phyloP scores from a whole-genome alignment of 2,329 filamentous ascomycete genomes.

The Xylaria digitata region DNA sequence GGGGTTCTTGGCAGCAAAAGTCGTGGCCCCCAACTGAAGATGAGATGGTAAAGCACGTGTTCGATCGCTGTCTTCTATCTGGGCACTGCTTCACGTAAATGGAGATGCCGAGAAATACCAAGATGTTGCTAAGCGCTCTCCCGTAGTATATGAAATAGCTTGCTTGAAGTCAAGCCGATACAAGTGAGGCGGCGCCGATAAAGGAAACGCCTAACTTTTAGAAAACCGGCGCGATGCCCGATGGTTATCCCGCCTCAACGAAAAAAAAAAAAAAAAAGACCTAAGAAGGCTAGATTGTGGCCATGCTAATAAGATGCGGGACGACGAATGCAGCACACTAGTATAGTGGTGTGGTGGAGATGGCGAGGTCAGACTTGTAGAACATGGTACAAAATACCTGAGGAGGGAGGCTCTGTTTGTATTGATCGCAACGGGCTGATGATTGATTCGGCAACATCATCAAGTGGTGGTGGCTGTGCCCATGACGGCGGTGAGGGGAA shows the following conservation, averaged over 20 bases:
- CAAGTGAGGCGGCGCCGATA: constrained; percentile 3
- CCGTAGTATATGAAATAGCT: neutral
- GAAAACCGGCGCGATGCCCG: neutral
- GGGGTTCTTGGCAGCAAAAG: constrained; percentile 11
- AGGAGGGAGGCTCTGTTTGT: neutral
- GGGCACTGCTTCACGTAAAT: constrained; percentile 10
- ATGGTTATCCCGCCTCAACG: neutral
- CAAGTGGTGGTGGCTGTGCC: constrained; percentile 22
- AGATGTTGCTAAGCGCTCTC: constrained; percentile 12
- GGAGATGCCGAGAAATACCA: constrained; percentile 15
- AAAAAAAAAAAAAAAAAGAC: neutral
- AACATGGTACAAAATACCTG: neutral
- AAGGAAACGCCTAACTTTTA: neutral
- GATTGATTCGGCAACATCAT: constrained; percentile 1
- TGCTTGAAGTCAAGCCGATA: neutral
- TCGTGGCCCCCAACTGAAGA: neutral
- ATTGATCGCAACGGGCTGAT: neutral
- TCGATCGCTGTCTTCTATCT: neutral
- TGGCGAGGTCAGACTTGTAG: neutral
- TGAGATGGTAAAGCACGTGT: constrained; percentile 16
- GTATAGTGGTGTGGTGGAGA: constrained; percentile 4
- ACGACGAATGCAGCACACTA: neutral
- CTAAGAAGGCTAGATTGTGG: constrained; percentile 16
- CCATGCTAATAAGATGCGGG: constrained; percentile 12
- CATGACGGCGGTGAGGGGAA: constrained; percentile 15